These are phyloP conservation scores for Zanthoxylum bungeanum DNA, from an alignment of 345 rosid species.

Conservation along the genomic window DNA sequence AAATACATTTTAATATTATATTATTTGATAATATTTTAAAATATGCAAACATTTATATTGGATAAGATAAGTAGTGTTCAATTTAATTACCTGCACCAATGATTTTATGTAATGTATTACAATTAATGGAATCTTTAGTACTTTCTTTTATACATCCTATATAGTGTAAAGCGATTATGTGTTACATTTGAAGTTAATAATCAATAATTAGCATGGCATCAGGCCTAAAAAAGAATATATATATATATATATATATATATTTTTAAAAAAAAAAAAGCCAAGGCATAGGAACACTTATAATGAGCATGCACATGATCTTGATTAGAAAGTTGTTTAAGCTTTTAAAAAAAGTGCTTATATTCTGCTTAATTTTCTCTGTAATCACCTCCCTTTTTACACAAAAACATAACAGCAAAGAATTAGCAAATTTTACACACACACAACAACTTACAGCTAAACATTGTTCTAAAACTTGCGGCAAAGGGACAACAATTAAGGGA, in stretches of 20 bases:
- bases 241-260: too few species aligned
- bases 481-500: conserved; percentile 26
- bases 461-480: conserved; percentile 34
- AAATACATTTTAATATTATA: too few species aligned
- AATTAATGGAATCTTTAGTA: not conserved
- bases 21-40: too few species aligned
- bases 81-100: conserved; percentile 22
- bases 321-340: not conserved
- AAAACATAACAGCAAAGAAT: conserved; percentile 12
- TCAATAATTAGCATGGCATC: not conserved
- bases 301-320: conserved; percentile 25
- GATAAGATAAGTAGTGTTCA: too few species aligned
- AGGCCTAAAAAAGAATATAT: not conserved
- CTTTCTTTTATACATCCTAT: not conserved
- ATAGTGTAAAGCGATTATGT: not conserved
- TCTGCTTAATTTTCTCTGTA: not conserved
- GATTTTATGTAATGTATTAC: not conserved
- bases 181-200: not conserved
- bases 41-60: too few species aligned
- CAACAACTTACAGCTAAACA: conserved; percentile 28
- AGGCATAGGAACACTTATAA: conserved; percentile 15
- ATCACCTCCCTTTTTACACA: conserved; percentile 11
- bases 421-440: not conserved
- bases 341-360: conserved; percentile 3
- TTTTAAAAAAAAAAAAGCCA: not conserved